phyloP scores from a whole-genome alignment of 2,329 filamentous ascomycete species.

The Kalaharituber pfeilii region DNA sequence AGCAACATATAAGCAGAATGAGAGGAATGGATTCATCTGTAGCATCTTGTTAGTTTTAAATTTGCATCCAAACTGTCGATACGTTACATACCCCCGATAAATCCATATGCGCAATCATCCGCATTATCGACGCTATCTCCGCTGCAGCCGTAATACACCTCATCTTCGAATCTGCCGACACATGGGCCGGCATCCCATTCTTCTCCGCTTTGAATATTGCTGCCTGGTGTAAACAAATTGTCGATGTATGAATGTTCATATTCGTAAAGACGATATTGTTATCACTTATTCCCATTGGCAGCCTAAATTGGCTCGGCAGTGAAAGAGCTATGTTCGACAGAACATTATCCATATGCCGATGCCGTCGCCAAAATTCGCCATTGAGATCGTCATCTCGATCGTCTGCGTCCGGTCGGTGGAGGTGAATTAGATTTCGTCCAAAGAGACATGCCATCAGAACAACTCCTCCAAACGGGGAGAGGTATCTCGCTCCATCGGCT shows the following conservation, averaged over 20 bases:
- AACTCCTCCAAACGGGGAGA: slow-evolving; percentile 65
- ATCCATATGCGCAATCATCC: slow-evolving; percentile 81
- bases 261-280: slow-evolving; percentile 85
- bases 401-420: slow-evolving; percentile 68
- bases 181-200: slow-evolving; percentile 55
- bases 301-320: slow-evolving; percentile 61
- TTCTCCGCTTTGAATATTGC: slow-evolving; percentile 96
- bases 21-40: slow-evolving; percentile 88
- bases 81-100: slow-evolving; percentile 50
- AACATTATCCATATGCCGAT: slow-evolving; percentile 75
- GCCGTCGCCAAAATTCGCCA: slow-evolving; percentile 88
- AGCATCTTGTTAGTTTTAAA: slow-evolving; percentile 13
- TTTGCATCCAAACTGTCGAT: background rate
- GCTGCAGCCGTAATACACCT: slow-evolving; percentile 85
- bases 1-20: slow-evolving; percentile 91
- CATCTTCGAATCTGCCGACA: slow-evolving; percentile 78
- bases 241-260: slow-evolving; percentile 92
- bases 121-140: slow-evolving; percentile 89
- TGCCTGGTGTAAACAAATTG: slow-evolving; percentile 93
- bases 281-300: slow-evolving; percentile 57
- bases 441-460: slow-evolving; percentile 78
- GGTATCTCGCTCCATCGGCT: slow-evolving; percentile 50
- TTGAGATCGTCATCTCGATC: slow-evolving; percentile 77
- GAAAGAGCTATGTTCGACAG: slow-evolving; percentile 72
- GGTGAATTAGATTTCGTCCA: slow-evolving; percentile 74